Percentiles rank a stretch among this genome's conserved stretches.
Evolutionary conservation across 2,329 filamentous ascomycete species (phyloP).

Genomic region (Fusarium begoniae): DNA sequence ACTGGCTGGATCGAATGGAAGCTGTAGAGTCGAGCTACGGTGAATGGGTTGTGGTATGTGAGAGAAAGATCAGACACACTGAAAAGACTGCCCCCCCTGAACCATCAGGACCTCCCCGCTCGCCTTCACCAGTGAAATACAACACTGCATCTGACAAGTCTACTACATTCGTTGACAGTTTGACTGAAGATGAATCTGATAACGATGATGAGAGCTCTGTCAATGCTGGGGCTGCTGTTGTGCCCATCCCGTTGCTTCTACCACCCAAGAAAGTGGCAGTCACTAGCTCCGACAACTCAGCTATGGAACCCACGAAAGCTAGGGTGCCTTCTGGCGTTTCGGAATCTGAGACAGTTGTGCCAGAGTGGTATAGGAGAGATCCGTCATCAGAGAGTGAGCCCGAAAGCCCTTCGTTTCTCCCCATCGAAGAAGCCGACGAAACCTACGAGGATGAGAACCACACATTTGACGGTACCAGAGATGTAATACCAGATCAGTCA

Average conservation of each 20-base stretch:
- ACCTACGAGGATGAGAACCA: neutral
- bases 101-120: constrained; percentile 24
- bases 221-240: constrained; percentile 17
- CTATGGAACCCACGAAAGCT: constrained; percentile 15
- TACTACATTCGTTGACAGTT: constrained; percentile 5
- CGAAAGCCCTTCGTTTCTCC: constrained; percentile 28
- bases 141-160: constrained; percentile 6
- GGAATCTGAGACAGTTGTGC: constrained; percentile 38
- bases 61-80: constrained; percentile 75
- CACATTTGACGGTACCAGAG: constrained; percentile 31
- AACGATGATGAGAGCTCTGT: constrained; percentile 32
- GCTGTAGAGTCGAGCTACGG: constrained; percentile 79
- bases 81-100: constrained; percentile 56
- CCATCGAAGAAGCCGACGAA: constrained; percentile 33
- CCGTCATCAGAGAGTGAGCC: constrained; percentile 22
- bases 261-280: constrained; percentile 22
- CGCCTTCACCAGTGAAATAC: constrained; percentile 36
- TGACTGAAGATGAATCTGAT: constrained; percentile 18
- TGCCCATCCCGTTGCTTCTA: constrained; percentile 36
- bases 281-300: neutral
- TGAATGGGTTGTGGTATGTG: constrained; percentile 82
- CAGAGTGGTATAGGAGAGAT: constrained; percentile 20
- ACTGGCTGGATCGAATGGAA: constrained; percentile 90
- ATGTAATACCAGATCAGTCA: constrained; percentile 5
- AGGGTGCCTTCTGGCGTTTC: constrained; percentile 36